Conservation (phyloP, 1,284 basidiomycete genomes). For the Tetrapyrgos nigripes region DNA sequence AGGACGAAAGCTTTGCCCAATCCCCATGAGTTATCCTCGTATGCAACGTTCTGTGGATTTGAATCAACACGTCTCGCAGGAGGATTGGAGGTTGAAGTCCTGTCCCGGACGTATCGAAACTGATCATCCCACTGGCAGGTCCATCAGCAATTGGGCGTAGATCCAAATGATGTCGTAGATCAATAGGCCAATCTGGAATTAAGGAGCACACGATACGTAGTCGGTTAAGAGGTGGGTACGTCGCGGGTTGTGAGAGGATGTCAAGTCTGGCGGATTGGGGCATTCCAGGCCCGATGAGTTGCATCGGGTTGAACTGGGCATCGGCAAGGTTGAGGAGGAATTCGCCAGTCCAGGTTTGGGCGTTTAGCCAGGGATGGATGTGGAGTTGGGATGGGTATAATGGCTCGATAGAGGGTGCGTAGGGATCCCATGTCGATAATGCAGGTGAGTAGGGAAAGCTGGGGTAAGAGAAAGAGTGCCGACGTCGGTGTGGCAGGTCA, state of each 20-base stretch:
- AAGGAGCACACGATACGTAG: conserved; percentile 63
- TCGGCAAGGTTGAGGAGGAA: conserved; percentile 63
- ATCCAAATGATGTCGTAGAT: conserved; percentile 40
- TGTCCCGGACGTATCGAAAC: conserved; percentile 15
- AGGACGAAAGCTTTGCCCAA: conserved; percentile 12
- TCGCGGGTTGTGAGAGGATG: conserved; percentile 58
- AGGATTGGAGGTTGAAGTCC: conserved; percentile 8
- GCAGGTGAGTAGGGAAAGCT: conserved; percentile 22
- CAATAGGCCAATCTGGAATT: conserved; percentile 67
- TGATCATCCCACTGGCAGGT: conserved; percentile 6
- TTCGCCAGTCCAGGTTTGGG: conserved; percentile 49
- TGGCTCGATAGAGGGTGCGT: conserved; percentile 18
- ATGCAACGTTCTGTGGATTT: conserved; percentile 18
- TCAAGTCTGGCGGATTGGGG: conserved; percentile 46
- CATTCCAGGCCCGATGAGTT: conserved; percentile 7
- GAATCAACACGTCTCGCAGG: conserved; percentile 17
- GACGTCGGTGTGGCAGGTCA: conserved; percentile 38
- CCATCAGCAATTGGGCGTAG: not conserved
- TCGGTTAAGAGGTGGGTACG: conserved; percentile 59
- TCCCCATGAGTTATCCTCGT: conserved; percentile 19
- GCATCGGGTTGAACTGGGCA: conserved; percentile 51
- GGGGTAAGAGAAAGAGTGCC: conserved; percentile 38
- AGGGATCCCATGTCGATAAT: conserved; percentile 6
- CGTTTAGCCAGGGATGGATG: conserved; percentile 65
- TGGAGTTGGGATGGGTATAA: conserved; percentile 40